Percentiles rank a stretch among this genome's conserved stretches.
Evolutionary conservation across 345 rosid species (phyloP).

Genomic region (Pugionium dolabratum): DNA sequence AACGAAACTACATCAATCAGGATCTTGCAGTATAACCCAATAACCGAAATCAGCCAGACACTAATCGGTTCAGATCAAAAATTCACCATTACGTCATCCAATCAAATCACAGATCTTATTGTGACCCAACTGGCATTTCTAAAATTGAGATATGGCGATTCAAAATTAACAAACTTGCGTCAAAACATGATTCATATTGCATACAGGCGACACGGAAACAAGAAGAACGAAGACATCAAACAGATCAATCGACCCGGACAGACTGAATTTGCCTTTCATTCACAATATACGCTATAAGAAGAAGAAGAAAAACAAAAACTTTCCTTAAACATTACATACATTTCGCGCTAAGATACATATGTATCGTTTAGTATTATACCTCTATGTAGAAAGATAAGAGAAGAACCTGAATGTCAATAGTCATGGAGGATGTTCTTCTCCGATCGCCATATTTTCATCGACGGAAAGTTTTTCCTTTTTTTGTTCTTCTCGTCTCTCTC

Average conservation of each 20-base stretch:
- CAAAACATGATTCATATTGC: slow-evolving; percentile 20
- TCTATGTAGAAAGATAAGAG: slow-evolving; percentile 23
- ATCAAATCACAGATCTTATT: slow-evolving; percentile 25
- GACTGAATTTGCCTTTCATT: slow-evolving; percentile 13
- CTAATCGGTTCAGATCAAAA: slow-evolving; percentile 19
- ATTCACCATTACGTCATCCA: slow-evolving; percentile 5
- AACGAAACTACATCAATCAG: slow-evolving; percentile 1
- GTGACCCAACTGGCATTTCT: slow-evolving; percentile 3
- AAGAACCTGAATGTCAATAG: slow-evolving; percentile 43
- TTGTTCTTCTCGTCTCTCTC: slow-evolving; percentile 17
- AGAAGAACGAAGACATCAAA: slow-evolving; percentile 25
- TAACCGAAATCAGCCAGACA: slow-evolving; percentile 3
- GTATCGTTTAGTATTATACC: not conserved
- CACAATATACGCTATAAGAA: not conserved
- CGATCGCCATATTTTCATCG: slow-evolving; percentile 48
- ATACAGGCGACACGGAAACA: not conserved
- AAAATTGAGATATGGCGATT: slow-evolving; percentile 6
- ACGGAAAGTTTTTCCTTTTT: slow-evolving; percentile 36
- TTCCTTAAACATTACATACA: slow-evolving; percentile 17
- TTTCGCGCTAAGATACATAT: not conserved
- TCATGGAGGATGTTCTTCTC: slow-evolving; percentile 55
- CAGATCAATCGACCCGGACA: slow-evolving; percentile 22
- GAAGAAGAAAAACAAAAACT: not conserved
- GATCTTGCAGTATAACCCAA: slow-evolving; percentile 9
- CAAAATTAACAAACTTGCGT: slow-evolving; percentile 16